These are phyloP conservation scores for Tarenaya hassleriana DNA, from an alignment of 345 rosid species.

Conservation along the genomic window DNA sequence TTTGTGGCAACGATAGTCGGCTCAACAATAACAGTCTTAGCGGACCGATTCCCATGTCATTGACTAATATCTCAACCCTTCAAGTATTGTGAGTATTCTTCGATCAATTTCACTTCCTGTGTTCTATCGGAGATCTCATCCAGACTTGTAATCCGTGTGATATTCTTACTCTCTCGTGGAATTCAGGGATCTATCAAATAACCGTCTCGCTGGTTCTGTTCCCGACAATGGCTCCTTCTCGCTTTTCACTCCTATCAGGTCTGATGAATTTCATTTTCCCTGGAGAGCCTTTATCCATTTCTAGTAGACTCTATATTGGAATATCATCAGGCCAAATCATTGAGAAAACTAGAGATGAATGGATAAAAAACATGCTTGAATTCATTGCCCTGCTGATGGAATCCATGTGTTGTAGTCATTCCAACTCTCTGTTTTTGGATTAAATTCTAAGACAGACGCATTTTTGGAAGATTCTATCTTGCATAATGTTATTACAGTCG, in stretches of 20 bases:
- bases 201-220: slow-evolving; percentile 79
- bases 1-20: slow-evolving; percentile 69
- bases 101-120: slow-evolving; percentile 14
- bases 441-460: too few relatives aligned
- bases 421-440: too few relatives aligned
- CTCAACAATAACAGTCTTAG: slow-evolving; percentile 87
- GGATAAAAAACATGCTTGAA: not conserved
- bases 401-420: too few relatives aligned
- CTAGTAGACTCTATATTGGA: too few relatives aligned
- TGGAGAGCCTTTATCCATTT: too few relatives aligned
- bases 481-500: too few relatives aligned
- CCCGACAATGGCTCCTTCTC: slow-evolving; percentile 99
- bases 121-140: not conserved
- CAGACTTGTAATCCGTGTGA: not conserved
- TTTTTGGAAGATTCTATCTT: too few relatives aligned
- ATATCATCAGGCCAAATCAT: too few relatives aligned
- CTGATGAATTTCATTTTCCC: slow-evolving; percentile 1
- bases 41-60: slow-evolving; percentile 81
- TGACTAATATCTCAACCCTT: slow-evolving; percentile 80
- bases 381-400: not conserved
- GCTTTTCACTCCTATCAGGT: slow-evolving; percentile 98
- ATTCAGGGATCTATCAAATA: slow-evolving; percentile 91
- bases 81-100: slow-evolving; percentile 79
- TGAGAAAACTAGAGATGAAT: too few relatives aligned
- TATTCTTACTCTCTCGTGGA: not conserved